Base-by-base conservation (phyloP, 2,329 filamentous ascomycete species). In the Cladophialophora immunda region DNA sequence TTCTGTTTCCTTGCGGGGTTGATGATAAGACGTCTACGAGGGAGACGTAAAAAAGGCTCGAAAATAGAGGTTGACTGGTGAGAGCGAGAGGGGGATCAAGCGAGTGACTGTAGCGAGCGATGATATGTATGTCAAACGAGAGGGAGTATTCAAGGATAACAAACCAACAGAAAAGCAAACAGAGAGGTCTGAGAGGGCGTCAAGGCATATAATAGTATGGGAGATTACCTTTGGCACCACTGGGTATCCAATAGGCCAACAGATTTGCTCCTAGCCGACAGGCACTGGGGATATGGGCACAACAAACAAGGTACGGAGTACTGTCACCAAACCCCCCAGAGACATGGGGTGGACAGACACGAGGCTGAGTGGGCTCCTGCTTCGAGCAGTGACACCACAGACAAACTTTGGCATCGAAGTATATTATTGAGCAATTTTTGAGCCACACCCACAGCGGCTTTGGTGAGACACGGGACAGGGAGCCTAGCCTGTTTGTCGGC, bases 21-120 rank as follows among this genome's bases (percentile, higher is more conserved):
- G 41, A 29, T 57, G 34, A 34, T 5, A 62, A 52, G 58, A 58
- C 15, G 45, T 45, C 45, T n/a, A 19, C 38, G 25, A 15, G 47
- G n/a, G 52, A 55, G 9, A 55, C 52, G 52, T 55, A 29, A 32
- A 55, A 55, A n/a, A 30, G n/a, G 55, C 29, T 17, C 27, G 58
- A 36, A 53, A 19, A 32, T 25, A 13, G 58, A 32, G 22, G 30
- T 6, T 9, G 1, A 54, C 2, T 38, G 6, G 54, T 36, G 22
- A 32, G 54, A 30, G 52, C n/a, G 34, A 58, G 19, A 25, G 52
- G 27, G 34, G n/a, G 25, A 27, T 41, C 19, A 29, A 70, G 60
- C 65, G 68, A 70, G 58, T 64, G 68, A 68, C 65, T 45, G 62
- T 58, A 38, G 50, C 62, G 53, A 62, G 41, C 45, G 61, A 62